Percentiles rank a stretch among this genome's conserved stretches.
These are phyloP conservation scores for Candida maesae DNA, from an alignment of 805 yeast genomes.

Conservation along the genomic window DNA sequence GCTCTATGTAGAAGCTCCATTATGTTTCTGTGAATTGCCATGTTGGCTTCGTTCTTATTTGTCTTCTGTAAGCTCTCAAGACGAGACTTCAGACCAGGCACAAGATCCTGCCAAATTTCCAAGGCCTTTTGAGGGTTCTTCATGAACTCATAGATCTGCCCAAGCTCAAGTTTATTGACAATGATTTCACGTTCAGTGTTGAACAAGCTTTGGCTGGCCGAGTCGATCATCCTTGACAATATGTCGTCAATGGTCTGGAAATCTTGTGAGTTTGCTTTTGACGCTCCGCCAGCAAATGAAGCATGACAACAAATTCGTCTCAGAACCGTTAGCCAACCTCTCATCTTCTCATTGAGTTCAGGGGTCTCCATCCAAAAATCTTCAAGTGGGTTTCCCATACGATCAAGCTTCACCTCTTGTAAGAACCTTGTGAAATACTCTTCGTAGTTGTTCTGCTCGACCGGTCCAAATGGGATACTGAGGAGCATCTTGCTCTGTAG, in stretches of 20 bases:
- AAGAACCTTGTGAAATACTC: constrained; percentile 59
- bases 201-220: constrained; percentile 46
- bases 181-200: constrained; percentile 47
- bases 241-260: constrained; percentile 63
- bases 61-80: too few relatives aligned
- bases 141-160: constrained; percentile 61
- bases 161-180: constrained; percentile 50
- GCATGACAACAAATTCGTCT: constrained; percentile 87
- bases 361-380: constrained; percentile 47
- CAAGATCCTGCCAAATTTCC: constrained; percentile 38
- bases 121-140: constrained; percentile 51
- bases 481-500: constrained; percentile 69
- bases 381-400: constrained; percentile 42
- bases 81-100: constrained; percentile 5
- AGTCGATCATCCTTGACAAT: constrained; percentile 56
- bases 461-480: constrained; percentile 69
- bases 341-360: constrained; percentile 43
- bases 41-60: constrained; percentile 25
- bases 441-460: constrained; percentile 82
- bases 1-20: constrained; percentile 67
- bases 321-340: constrained; percentile 63
- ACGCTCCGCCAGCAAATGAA: constrained; percentile 30
- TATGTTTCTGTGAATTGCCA: constrained; percentile 37
- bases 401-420: constrained; percentile 47
- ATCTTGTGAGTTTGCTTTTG: constrained; percentile 1